Percentiles rank a stretch among this genome's conserved stretches.
Evolutionary conservation across 2,329 filamentous ascomycete species (phyloP).

Genomic region (Stenocarpella maydis): DNA sequence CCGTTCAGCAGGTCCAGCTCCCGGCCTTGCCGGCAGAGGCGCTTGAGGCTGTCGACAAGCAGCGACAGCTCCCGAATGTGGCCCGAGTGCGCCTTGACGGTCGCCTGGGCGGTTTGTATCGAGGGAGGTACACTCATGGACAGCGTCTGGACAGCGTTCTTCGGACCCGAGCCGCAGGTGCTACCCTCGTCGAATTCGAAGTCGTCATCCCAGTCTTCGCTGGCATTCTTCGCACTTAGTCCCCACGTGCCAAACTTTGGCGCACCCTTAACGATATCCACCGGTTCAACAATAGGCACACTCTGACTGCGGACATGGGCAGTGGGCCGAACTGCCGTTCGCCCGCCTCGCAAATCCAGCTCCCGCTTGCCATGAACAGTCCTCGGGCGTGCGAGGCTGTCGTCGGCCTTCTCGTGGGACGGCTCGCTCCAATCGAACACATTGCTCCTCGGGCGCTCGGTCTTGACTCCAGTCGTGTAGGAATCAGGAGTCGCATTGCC

Average conservation of each 20-base stretch:
- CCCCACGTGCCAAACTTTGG: constrained; percentile 86
- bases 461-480: constrained; percentile 42
- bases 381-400: constrained; percentile 69
- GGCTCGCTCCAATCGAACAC: constrained; percentile 84
- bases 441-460: constrained; percentile 69
- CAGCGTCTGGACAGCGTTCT: constrained; percentile 46
- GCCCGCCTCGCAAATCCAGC: constrained; percentile 73
- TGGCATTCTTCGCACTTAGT: constrained; percentile 78
- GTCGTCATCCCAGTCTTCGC: constrained; percentile 90
- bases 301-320: constrained; percentile 83
- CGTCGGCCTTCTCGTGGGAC: constrained; percentile 68
- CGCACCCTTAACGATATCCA: constrained; percentile 61
- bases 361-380: constrained; percentile 82
- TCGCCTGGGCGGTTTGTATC: constrained; percentile 83
- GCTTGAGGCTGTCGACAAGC: constrained; percentile 83
- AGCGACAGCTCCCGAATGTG: constrained; percentile 83
- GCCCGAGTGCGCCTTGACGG: constrained; percentile 83
- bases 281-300: constrained; percentile 74
- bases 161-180: constrained; percentile 47
- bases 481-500: constrained; percentile 53
- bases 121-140: constrained; percentile 79
- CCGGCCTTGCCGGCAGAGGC: constrained; percentile 74
- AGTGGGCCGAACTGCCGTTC: constrained; percentile 69
- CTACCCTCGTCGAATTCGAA: constrained; percentile 73
- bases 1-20: constrained; percentile 72